These are phyloP conservation scores for Chernovozyma aurita DNA, from an alignment of 1,139 yeast genomes.

Conservation along the genomic window DNA sequence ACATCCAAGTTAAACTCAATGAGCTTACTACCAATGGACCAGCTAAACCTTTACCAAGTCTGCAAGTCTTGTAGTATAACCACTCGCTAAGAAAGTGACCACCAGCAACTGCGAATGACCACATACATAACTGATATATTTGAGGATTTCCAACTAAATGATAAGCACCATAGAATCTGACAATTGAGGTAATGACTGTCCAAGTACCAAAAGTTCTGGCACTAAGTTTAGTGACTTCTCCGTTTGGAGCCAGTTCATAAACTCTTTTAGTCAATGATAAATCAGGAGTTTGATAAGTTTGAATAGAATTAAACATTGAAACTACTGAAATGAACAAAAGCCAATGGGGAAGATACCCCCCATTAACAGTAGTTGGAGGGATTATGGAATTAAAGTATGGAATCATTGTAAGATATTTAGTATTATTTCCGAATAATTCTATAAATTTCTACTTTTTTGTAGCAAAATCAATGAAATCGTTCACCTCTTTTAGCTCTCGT, in stretches of 20 bases:
- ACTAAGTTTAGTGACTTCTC: conserved; percentile 62
- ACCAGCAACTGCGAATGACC: conserved; percentile 81
- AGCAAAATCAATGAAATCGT: too few species aligned
- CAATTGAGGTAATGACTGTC: conserved; percentile 84
- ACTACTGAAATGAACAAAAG: conserved; percentile 69
- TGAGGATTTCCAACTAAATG: conserved; percentile 60
- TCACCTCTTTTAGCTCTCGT: too few species aligned
- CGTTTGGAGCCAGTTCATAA: conserved; percentile 60
- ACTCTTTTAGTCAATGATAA: conserved; percentile 72
- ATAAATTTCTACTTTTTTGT: not conserved
- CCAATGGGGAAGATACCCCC: conserved; percentile 46
- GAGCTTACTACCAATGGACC: conserved; percentile 78
- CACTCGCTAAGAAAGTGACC: conserved; percentile 83
- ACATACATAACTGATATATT: conserved; percentile 73
- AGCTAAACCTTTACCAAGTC: conserved; percentile 78
- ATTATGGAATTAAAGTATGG: conserved; percentile 17
- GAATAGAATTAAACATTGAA: conserved; percentile 84
- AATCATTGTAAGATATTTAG: conserved; percentile 9
- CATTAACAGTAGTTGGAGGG: conserved; percentile 26
- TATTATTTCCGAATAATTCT: not conserved
- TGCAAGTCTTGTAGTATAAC: conserved; percentile 72
- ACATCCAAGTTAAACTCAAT: conserved; percentile 58
- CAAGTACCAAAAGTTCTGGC: conserved; percentile 98
- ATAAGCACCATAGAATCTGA: conserved; percentile 86
- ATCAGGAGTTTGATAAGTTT: conserved; percentile 72